A percentile compares a stretch with the other conserved stretches of the same genome.
Conservation (phyloP, 1,139 yeast genomes). For the Protomyces gravidus region DNA sequence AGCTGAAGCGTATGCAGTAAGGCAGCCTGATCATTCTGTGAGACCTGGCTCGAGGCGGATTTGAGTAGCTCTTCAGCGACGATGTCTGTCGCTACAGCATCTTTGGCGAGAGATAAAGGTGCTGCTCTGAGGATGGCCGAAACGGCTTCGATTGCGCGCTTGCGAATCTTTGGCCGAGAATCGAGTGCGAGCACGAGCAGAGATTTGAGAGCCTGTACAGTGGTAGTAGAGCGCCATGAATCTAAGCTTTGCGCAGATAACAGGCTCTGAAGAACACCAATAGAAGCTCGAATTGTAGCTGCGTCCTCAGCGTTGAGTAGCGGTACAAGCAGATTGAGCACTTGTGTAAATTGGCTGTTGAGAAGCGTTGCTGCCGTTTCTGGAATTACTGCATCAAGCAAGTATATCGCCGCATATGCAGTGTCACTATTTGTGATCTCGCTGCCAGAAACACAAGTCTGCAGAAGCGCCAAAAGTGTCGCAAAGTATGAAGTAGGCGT, state of each 20-base stretch:
- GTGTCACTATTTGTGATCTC: constrained; percentile 55
- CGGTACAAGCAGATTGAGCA: constrained; percentile 74
- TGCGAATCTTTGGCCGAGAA: constrained; percentile 91
- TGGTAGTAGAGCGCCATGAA: constrained; percentile 62
- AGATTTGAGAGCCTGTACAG: constrained; percentile 66
- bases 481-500: constrained; percentile 74
- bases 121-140: constrained; percentile 51
- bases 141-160: constrained; percentile 88
- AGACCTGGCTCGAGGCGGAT: constrained; percentile 15
- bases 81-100: constrained; percentile 11
- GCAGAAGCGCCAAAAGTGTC: constrained; percentile 48
- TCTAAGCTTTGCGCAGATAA: constrained; percentile 74
- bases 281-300: constrained; percentile 75
- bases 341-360: constrained; percentile 67
- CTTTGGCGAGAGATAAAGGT: constrained; percentile 17
- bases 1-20: constrained; percentile 77
- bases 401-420: constrained; percentile 73
- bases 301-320: constrained; percentile 74
- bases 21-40: constrained; percentile 50
- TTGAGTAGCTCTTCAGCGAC: constrained; percentile 21
- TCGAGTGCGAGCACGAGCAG: constrained; percentile 75
- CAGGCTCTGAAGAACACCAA: constrained; percentile 78
- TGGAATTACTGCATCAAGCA: constrained; percentile 75
- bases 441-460: constrained; percentile 43
- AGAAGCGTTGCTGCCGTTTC: constrained; percentile 65